These are phyloP conservation scores for Mrakia blollopis DNA, from an alignment of 768 basidiomycete species.

Conservation along the genomic window DNA sequence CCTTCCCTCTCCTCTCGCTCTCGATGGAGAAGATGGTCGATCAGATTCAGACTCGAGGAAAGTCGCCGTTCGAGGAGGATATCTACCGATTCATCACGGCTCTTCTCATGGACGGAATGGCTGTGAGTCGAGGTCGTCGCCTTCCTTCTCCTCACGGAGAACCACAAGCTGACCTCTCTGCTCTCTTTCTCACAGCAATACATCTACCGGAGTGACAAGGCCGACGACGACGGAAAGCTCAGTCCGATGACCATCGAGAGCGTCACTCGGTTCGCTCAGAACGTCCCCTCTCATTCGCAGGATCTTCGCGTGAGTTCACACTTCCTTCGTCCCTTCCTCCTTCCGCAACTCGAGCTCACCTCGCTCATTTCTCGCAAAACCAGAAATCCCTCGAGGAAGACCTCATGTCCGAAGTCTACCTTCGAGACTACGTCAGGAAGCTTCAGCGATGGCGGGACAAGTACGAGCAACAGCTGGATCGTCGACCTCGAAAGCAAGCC, in stretches of 20 bases:
- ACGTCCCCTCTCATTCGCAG: background rate
- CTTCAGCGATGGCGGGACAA: slow-evolving; percentile 90
- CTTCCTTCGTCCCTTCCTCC: too few relatives aligned
- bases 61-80: slow-evolving; percentile 83
- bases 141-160: background rate
- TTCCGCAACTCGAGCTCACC: background rate
- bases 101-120: slow-evolving; percentile 28
- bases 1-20: slow-evolving; percentile 87
- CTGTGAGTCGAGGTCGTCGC: slow-evolving; percentile 5
- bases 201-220: slow-evolving; percentile 41
- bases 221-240: slow-evolving; percentile 46
- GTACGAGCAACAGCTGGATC: slow-evolving; percentile 77
- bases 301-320: background rate
- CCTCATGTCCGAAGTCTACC: slow-evolving; percentile 69
- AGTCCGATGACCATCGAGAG: slow-evolving; percentile 44
- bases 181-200: slow-evolving; percentile 42
- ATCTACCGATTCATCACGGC: slow-evolving; percentile 85
- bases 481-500: slow-evolving; percentile 73
- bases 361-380: background rate
- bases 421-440: slow-evolving; percentile 80
- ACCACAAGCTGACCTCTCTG: background rate
- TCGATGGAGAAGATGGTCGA: slow-evolving; percentile 97
- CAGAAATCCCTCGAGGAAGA: slow-evolving; percentile 89
- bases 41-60: slow-evolving; percentile 83
- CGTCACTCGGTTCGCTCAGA: slow-evolving; percentile 39